Percentiles rank a stretch among this genome's conserved stretches.
Evolutionary conservation across 2,329 filamentous ascomycete genomes (phyloP).

Genomic region (Paecilomyces formosus): DNA sequence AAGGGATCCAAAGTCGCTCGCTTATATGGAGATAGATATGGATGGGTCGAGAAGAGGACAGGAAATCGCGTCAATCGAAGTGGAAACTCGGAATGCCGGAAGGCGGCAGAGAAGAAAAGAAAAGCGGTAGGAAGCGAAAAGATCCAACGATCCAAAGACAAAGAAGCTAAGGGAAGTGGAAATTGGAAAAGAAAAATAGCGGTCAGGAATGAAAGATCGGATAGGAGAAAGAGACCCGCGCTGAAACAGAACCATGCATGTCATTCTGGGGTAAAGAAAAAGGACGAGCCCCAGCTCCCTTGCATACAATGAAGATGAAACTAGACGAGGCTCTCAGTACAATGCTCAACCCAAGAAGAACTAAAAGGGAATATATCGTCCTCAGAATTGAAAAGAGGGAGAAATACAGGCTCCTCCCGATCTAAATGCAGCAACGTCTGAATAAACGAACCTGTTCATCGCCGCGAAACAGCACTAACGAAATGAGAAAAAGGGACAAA

Average conservation of each 20-base stretch:
- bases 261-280: constrained; percentile 4
- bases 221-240: constrained; percentile 2
- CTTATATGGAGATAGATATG: neutral
- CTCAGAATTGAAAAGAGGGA: constrained; percentile 13
- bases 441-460: constrained; percentile 15
- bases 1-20: neutral
- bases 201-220: constrained; percentile 4
- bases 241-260: neutral
- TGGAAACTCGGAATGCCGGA: neutral
- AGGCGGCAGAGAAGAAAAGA: neutral
- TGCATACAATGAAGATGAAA: neutral
- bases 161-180: neutral
- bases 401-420: constrained; percentile 20
- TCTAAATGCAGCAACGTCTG: constrained; percentile 21
- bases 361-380: constrained; percentile 4
- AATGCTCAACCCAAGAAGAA: constrained; percentile 1
- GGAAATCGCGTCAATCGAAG: constrained; percentile 1
- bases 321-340: neutral
- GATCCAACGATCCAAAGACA: too few relatives aligned
- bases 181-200: neutral
- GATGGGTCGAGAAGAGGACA: neutral
- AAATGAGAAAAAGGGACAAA: constrained; percentile 13
- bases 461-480: constrained; percentile 14
- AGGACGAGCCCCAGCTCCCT: constrained; percentile 2
- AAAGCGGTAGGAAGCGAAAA: neutral